A percentile compares a stretch with the other conserved stretches of the same genome.
Conservation (phyloP, 2,329 filamentous ascomycete species). For the Aureobasidium melanogenum region DNA sequence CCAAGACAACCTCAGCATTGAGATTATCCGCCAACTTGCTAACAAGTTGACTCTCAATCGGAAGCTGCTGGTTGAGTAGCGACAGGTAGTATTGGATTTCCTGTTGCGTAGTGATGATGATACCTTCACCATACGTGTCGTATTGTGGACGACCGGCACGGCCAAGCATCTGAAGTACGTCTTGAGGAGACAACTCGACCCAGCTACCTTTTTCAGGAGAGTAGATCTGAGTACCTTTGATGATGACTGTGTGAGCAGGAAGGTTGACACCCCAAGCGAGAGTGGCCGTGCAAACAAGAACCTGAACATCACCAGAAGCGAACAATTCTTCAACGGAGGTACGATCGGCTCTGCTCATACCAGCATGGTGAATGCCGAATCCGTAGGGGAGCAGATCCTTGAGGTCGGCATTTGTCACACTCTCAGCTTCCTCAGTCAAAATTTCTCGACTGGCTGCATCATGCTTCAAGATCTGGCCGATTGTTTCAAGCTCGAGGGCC, state of each 20-base stretch:
- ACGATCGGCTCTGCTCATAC: conserved; percentile 92
- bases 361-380: conserved; percentile 96
- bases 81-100: conserved; percentile 98
- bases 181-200: conserved; percentile 95
- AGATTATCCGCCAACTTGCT: conserved; percentile 90
- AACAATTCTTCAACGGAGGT: conserved; percentile 94
- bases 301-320: conserved; percentile 80
- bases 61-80: conserved; percentile 90
- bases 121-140: conserved; percentile 95
- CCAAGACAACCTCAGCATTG: conserved; percentile 91
- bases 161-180: conserved; percentile 97
- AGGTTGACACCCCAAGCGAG: conserved; percentile 98
- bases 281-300: conserved; percentile 95
- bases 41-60: conserved; percentile 93
- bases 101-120: conserved; percentile 91
- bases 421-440: conserved; percentile 71
- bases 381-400: conserved; percentile 94
- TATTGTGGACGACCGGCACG: conserved; percentile 94
- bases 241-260: conserved; percentile 95
- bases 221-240: conserved; percentile 97
- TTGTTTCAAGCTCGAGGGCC: conserved; percentile 92
- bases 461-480: conserved; percentile 86
- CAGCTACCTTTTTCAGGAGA: conserved; percentile 97
- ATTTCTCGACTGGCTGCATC: conserved; percentile 89
- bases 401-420: conserved; percentile 74